Percentiles rank a stretch among this genome's conserved stretches.
Evolutionary conservation across 352 stramenopile species (phyloP).

Genomic region (Phytophthora megakarya): DNA sequence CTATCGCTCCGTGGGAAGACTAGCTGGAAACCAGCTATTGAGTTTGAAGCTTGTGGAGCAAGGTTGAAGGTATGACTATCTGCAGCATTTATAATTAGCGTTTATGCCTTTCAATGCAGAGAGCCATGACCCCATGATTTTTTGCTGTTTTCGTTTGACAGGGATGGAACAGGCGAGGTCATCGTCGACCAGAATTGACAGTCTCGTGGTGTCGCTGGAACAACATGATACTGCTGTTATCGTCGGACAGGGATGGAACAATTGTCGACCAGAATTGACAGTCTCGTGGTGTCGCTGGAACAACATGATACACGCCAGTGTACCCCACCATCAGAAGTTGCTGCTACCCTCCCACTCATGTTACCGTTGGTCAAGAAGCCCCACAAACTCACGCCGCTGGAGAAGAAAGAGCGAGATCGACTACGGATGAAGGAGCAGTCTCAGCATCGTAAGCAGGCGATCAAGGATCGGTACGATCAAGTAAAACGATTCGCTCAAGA

Average conservation of each 20-base stretch:
- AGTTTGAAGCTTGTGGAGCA: not conserved
- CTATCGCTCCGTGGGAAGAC: constrained; percentile 36
- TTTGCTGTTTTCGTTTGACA: constrained; percentile 4
- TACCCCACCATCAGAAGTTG: constrained; percentile 12
- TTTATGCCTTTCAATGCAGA: constrained; percentile 25
- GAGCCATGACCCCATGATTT: not conserved
- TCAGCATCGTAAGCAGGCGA: constrained; percentile 39
- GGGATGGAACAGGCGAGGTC: constrained; percentile 14
- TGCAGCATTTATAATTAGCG: constrained; percentile 37
- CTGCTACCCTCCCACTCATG: constrained; percentile 9
- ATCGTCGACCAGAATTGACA: constrained; percentile 20
- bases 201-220: constrained; percentile 13
- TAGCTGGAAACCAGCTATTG: not conserved
- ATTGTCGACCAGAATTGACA: constrained; percentile 18
- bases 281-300: constrained; percentile 13
- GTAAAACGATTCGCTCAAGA: constrained; percentile 34
- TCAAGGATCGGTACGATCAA: constrained; percentile 42
- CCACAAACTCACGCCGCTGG: constrained; percentile 45
- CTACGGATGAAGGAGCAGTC: constrained; percentile 58
- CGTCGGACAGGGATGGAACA: constrained; percentile 14
- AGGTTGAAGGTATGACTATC: not conserved
- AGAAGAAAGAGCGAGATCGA: constrained; percentile 59
- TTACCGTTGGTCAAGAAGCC: constrained; percentile 23
- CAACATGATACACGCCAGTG: constrained; percentile 13
- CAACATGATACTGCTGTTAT: constrained; percentile 23